Base-by-base conservation (phyloP, 306 rosid species). In the Vicia sativa region DNA sequence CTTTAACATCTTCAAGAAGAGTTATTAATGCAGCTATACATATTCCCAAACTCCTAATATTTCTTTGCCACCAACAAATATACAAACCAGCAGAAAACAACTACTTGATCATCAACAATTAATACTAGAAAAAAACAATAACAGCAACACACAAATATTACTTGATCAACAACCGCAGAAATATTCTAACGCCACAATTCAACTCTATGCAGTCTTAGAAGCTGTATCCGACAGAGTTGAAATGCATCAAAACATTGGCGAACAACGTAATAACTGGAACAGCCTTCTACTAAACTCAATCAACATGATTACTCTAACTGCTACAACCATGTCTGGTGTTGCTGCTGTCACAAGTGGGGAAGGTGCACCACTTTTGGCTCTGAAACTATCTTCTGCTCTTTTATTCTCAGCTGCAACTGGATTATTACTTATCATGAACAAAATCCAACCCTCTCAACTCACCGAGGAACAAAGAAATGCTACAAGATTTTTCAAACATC, bases 391-490 rank as follows among this genome's bases (percentile, higher is more conserved):
- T 0, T 86, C 96, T 0, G 74, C 87, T 21, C 66, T 86, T 0
- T 66, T 89, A 18, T 91, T 85, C 41, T 69, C 85, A 2, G 92
- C 95, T 0, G 90, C 95, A 39, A 82, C 90, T 0, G 96, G 97
- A 18, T 23, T 89, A 83, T 21, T 68, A 25, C 73, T 86, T 14
- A 13, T 78, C 38, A 87, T 85, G 80, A 89, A 83, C 83, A 89
- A 89, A 77, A 74, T 87, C 60, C 97, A 91, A 25, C 96, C 97
- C 0, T 91, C 96, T 1, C 97, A 91, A 53, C 89, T 91, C 3
- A 83, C 90, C 0, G 97, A 91, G 57, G 97, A 91, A 15, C 95
- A 91, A 29, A 83, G 96, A 0, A 91, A 87, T 31, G 95, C 95
- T 0, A 61, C 85, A 1, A 89, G 89, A 50, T 49, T 85, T 69